phyloP scores from a whole-genome alignment of 2,329 filamentous ascomycete species.

The Dactylellina haptotyla region DNA sequence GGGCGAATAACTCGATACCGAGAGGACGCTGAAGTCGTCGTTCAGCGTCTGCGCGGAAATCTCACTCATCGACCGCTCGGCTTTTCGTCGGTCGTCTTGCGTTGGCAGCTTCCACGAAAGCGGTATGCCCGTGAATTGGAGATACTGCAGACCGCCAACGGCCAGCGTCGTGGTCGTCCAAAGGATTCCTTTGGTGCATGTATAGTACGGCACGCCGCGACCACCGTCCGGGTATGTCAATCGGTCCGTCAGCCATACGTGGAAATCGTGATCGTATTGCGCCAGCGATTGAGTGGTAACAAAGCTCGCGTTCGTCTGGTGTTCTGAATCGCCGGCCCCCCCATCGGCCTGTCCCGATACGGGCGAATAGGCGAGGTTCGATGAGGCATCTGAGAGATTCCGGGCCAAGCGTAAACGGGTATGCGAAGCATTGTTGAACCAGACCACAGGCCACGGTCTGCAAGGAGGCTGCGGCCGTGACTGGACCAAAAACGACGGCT shows the following conservation, averaged over 20 bases:
- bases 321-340: neutral
- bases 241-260: constrained; percentile 26
- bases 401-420: constrained; percentile 11
- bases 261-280: constrained; percentile 36
- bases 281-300: constrained; percentile 10
- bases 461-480: constrained; percentile 8
- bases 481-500: constrained; percentile 30
- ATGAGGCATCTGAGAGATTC: neutral
- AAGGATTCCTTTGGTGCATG: constrained; percentile 32
- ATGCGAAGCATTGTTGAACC: constrained; percentile 20
- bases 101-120: constrained; percentile 25
- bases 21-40: constrained; percentile 9
- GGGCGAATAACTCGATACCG: constrained; percentile 15
- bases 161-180: constrained; percentile 29
- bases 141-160: constrained; percentile 8
- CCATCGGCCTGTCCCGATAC: neutral
- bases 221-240: constrained; percentile 11
- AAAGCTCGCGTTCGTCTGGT: neutral
- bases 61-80: constrained; percentile 25
- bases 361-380: constrained; percentile 4
- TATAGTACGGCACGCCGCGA: constrained; percentile 22
- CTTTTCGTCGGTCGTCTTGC: constrained; percentile 11
- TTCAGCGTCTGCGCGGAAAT: constrained; percentile 32
- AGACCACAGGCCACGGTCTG: constrained; percentile 15
- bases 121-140: constrained; percentile 31